Percentiles rank a stretch among this genome's conserved stretches.
Evolutionary conservation across 768 basidiomycete genomes (phyloP).

Genomic region (Mycena crocata): DNA sequence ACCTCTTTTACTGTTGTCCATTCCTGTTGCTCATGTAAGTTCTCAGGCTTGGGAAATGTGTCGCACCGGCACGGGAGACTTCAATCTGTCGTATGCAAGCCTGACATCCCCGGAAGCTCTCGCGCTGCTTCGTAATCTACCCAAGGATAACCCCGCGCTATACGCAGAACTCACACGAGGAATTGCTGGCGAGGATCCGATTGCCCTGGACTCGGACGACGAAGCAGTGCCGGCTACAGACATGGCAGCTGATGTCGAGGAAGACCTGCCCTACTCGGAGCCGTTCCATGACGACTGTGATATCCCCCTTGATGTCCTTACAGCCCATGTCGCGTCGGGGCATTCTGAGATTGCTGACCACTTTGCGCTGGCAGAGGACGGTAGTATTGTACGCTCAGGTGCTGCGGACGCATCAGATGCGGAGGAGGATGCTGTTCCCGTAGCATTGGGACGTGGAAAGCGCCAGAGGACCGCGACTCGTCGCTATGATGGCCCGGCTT

Average conservation of each 20-base stretch:
- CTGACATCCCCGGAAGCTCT: slow-evolving; percentile 13
- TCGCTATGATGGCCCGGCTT: neutral
- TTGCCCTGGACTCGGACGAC: neutral
- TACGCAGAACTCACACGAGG: neutral
- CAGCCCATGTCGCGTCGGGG: neutral
- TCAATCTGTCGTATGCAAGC: neutral
- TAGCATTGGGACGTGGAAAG: neutral
- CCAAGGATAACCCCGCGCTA: neutral
- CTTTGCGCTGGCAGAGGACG: slow-evolving; percentile 1
- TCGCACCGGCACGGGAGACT: neutral
- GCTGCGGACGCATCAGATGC: slow-evolving; percentile 5
- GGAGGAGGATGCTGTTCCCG: neutral
- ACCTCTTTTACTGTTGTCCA: no score
- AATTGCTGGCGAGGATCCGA: neutral
- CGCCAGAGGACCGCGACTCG: neutral
- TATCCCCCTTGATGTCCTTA: slow-evolving; percentile 18
- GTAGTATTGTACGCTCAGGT: slow-evolving; percentile 15
- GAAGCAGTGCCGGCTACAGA: no score
- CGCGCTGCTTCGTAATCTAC: slow-evolving; percentile 1
- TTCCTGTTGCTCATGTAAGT: neutral
- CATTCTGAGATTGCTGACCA: neutral
- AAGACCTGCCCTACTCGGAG: neutral
- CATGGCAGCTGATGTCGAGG: neutral
- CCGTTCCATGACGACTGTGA: slow-evolving; percentile 21
- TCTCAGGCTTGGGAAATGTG: slow-evolving; percentile 18